These are phyloP conservation scores for Gossypium anomalum DNA, from an alignment of 345 rosid species.

Conservation along the genomic window DNA sequence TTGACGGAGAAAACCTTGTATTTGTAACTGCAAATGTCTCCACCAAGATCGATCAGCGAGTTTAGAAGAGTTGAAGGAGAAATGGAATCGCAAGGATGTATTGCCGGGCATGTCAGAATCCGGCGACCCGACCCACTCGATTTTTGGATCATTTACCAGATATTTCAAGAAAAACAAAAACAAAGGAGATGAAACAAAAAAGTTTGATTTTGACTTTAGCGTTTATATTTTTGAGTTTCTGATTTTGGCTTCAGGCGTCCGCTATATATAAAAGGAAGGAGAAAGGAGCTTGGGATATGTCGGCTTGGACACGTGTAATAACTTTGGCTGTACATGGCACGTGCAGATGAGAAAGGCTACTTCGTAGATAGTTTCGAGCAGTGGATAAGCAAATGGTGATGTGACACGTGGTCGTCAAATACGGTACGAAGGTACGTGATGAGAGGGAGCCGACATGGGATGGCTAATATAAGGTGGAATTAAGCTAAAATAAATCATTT, in stretches of 20 bases:
- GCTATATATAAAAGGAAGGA: not conserved
- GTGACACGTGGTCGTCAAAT: slow-evolving; percentile 30
- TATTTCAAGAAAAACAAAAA: not conserved
- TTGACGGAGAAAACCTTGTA: slow-evolving; percentile 40
- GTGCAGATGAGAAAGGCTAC: slow-evolving; percentile 17
- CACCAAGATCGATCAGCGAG: slow-evolving; percentile 45
- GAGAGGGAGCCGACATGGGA: slow-evolving; percentile 35
- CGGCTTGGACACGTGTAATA: slow-evolving; percentile 19
- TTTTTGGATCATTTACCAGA: slow-evolving; percentile 34
- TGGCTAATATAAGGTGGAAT: slow-evolving; percentile 14
- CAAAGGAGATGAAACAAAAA: not conserved
- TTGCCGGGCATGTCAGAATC: slow-evolving; percentile 61
- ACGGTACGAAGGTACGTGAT: slow-evolving; percentile 29
- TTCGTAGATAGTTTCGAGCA: slow-evolving; percentile 22
- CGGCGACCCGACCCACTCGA: slow-evolving; percentile 45
- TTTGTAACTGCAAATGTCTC: slow-evolving; percentile 37
- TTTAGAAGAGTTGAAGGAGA: slow-evolving; percentile 42
- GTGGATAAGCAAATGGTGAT: not conserved
- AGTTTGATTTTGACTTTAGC: slow-evolving; percentile 11
- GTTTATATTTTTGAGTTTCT: slow-evolving; percentile 10
- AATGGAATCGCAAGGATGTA: slow-evolving; percentile 46
- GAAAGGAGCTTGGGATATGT: not conserved
- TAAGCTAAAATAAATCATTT: not conserved
- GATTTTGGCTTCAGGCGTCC: not conserved
- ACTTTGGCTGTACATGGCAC: not conserved